These are phyloP conservation scores for Suillus tomentosus DNA, from an alignment of 768 basidiomycete species.

Conservation along the genomic window DNA sequence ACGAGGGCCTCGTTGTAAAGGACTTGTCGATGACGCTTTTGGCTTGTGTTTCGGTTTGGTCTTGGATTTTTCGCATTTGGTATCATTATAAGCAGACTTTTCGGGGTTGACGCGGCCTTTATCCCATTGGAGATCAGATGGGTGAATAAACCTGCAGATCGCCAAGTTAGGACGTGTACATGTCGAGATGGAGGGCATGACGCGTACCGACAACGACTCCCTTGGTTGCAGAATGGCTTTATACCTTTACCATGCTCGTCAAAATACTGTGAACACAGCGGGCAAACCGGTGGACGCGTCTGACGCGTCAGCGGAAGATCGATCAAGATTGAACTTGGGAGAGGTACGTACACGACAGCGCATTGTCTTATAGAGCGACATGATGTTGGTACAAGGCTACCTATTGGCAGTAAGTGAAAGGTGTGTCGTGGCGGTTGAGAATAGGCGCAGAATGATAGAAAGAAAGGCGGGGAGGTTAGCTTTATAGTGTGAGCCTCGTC, in stretches of 20 bases:
- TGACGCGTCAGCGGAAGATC: conserved; percentile 19
- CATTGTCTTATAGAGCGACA: conserved; percentile 45
- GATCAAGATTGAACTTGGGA: background rate
- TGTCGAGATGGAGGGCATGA: conserved; percentile 14
- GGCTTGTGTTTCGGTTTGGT: conserved; percentile 26
- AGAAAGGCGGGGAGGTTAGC: background rate
- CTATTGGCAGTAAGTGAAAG: background rate
- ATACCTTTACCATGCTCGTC: conserved; percentile 45
- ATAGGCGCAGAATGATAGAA: background rate
- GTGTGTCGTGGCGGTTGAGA: background rate
- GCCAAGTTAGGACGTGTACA: conserved; percentile 12
- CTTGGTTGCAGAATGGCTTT: conserved; percentile 48
- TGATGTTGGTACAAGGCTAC: conserved; percentile 10
- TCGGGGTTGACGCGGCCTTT: conserved; percentile 26
- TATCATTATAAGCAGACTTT: conserved; percentile 7
- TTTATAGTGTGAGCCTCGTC: conserved; percentile 6
- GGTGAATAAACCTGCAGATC: conserved; percentile 48
- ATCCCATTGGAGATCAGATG: conserved; percentile 47
- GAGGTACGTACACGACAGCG: conserved; percentile 46
- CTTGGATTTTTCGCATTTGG: conserved; percentile 22
- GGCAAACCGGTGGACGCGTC: conserved; percentile 2
- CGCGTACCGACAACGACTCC: conserved; percentile 51
- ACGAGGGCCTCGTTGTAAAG: conserved; percentile 22
- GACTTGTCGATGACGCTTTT: conserved; percentile 24
- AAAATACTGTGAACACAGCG: conserved; percentile 43